A percentile compares a stretch with the other conserved stretches of the same genome.
Conservation (phyloP, 139 green algal species). For the Haematococcus lacustris region DNA sequence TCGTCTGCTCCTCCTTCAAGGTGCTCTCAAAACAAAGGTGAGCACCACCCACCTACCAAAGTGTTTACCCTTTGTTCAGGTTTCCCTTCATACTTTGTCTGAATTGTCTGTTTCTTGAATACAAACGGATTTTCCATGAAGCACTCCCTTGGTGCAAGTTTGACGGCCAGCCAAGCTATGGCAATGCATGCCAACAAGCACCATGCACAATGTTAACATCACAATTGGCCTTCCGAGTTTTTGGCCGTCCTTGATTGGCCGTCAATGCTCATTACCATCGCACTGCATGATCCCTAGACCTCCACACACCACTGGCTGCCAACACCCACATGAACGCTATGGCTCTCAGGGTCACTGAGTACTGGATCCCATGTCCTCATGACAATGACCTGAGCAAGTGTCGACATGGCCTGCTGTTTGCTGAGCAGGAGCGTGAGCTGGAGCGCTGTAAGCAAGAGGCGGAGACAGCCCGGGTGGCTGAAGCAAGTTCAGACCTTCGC, state of each 20-base stretch:
- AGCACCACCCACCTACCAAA: not conserved
- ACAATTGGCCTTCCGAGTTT: no score
- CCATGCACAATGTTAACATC: not conserved
- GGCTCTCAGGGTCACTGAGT: not conserved
- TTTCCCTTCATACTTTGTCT: no score
- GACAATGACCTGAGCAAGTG: not conserved
- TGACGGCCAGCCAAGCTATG: not conserved
- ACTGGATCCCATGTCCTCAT: not conserved
- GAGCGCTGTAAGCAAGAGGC: not conserved
- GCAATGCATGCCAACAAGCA: not conserved
- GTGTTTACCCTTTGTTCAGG: no score
- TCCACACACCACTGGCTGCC: not conserved
- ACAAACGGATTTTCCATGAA: not conserved
- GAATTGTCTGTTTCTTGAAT: not conserved
- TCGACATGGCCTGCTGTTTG: not conserved
- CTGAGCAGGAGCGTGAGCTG: not conserved
- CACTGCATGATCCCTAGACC: not conserved
- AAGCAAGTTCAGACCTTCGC: not conserved
- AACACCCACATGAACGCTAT: not conserved
- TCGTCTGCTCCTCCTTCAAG: not conserved
- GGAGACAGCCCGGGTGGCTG: not conserved
- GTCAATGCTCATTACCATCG: no score
- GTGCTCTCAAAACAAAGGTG: not conserved
- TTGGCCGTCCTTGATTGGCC: no score
- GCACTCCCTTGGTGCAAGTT: not conserved